Evolutionary conservation across 495 filamentous ascomycete genomes (phyloP), one percentile per base, ranked within the genome.

Genomic region (Trichoderma asperelloides): DNA sequence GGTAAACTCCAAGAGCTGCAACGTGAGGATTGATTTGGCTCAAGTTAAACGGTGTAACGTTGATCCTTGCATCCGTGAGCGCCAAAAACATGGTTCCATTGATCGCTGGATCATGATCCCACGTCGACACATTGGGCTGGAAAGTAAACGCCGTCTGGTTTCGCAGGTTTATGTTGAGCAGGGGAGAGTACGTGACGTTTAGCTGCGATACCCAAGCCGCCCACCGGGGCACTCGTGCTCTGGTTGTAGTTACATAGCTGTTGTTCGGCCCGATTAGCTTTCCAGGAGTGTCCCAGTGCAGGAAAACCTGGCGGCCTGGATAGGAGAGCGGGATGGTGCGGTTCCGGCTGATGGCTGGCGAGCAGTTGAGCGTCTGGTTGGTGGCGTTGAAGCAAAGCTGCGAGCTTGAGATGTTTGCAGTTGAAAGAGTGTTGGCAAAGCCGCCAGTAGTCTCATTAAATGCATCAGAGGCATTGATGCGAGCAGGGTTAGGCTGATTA

Each of bases 181-280:
- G 75, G 0, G 87, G 80, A 2, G 91, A 86, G 74, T 96, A 96
- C 0, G 92, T 96, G 28, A 92, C 80, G 69, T 97, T 96, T 40
- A 96, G 78, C 83, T 96, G 92, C n/a, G 78, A 81, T 11, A 89
- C 85, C 91, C 91, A 97, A 0, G 84, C 84, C 2, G 93, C 93
- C 47, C 82, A 97, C 49, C 75, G 74, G 0, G 91, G 88, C 3
- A 72, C 68, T 1, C 84, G 83, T 5, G 88, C 90, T 0, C 68
- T 74, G 0, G 79, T 81, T 7, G 82, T 77, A 0, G 93, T 96
- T 23, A 91, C 71, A 71, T 96, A 96, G 70, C 82, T 88, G 73
- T 89, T 89, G 73, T 97, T 93, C 1, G 92, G 92, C 1, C 93
- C 92, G 13, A 93, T 85, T 3, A 77, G 67, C 68, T 83, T 74